phyloP scores from a whole-genome alignment of 768 basidiomycete genomes.

The Naganishia vaughanmartiniae region DNA sequence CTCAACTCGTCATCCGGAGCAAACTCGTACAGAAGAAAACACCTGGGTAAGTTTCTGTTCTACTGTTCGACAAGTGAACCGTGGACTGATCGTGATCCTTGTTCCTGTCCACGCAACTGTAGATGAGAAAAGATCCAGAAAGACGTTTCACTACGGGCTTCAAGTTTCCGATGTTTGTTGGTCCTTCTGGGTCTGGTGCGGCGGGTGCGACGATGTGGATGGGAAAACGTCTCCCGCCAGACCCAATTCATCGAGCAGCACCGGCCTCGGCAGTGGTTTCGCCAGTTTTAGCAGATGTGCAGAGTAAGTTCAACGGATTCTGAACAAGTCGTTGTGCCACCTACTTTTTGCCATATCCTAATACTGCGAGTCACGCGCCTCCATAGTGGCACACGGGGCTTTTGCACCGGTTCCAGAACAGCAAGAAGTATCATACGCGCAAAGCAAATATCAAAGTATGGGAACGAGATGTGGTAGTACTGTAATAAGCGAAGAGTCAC shows the following conservation, averaged over 20 bases:
- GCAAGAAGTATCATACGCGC: not conserved
- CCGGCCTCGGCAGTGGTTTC: not conserved
- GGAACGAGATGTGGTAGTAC: not conserved
- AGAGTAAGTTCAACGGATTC: not conserved
- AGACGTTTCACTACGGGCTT: slow-evolving; percentile 57
- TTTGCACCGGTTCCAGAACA: not conserved
- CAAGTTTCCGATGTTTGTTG: slow-evolving; percentile 15
- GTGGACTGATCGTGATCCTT: not conserved
- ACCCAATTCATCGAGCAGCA: not conserved
- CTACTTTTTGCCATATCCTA: too few species aligned
- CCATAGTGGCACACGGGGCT: not conserved
- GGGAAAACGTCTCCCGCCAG: not conserved
- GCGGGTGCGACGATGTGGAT: not conserved
- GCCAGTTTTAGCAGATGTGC: not conserved
- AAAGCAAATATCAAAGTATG: not conserved
- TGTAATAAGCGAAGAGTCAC: not conserved
- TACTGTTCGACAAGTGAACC: not conserved
- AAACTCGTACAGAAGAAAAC: not conserved
- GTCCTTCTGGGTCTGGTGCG: not conserved
- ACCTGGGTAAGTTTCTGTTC: not conserved
- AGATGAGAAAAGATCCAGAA: slow-evolving; percentile 58
- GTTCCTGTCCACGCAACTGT: not conserved
- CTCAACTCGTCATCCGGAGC: not conserved
- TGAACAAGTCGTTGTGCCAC: too few species aligned
- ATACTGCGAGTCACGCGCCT: not conserved